Evolutionary conservation across 2,329 filamentous ascomycete species (phyloP).

Genomic region (Aureobasidium leucospermi): DNA sequence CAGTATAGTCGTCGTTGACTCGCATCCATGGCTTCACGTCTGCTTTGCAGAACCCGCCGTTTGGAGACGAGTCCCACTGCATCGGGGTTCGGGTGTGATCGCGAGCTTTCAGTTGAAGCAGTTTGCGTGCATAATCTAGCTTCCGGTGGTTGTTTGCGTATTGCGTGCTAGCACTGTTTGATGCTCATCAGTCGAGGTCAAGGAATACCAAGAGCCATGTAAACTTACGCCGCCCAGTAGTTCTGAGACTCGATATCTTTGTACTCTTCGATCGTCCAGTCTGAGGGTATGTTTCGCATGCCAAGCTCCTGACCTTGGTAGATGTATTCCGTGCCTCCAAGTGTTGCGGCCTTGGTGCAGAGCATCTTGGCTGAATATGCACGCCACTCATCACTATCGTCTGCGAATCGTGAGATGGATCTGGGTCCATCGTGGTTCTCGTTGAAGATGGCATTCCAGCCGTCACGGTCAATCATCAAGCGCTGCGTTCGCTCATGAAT

Average conservation of each 20-base stretch:
- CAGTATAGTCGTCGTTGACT: constrained; percentile 54
- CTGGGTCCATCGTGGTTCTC: constrained; percentile 62
- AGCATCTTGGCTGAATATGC: constrained; percentile 52
- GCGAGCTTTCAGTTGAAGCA: constrained; percentile 50
- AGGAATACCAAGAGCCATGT: background rate
- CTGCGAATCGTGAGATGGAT: constrained; percentile 46
- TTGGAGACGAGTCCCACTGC: constrained; percentile 55
- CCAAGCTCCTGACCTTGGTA: constrained; percentile 65
- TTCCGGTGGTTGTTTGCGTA: constrained; percentile 22
- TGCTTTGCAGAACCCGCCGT: constrained; percentile 58
- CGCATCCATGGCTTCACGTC: constrained; percentile 60
- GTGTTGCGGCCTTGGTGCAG: constrained; percentile 49
- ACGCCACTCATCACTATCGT: constrained; percentile 43
- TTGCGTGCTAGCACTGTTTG: constrained; percentile 36
- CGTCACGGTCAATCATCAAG: constrained; percentile 51
- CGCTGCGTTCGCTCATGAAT: constrained; percentile 22
- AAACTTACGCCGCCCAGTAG: background rate
- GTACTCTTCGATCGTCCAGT: constrained; percentile 59
- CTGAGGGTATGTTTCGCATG: constrained; percentile 55
- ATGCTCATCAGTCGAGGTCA: constrained; percentile 17
- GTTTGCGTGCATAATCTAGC: constrained; percentile 32
- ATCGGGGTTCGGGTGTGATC: constrained; percentile 68
- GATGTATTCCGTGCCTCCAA: constrained; percentile 58
- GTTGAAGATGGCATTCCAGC: constrained; percentile 59
- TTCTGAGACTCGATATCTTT: constrained; percentile 51